Percentiles rank a stretch among this genome's conserved stretches.
Conservation (phyloP, 345 rosid species). For the Draba incana region DNA sequence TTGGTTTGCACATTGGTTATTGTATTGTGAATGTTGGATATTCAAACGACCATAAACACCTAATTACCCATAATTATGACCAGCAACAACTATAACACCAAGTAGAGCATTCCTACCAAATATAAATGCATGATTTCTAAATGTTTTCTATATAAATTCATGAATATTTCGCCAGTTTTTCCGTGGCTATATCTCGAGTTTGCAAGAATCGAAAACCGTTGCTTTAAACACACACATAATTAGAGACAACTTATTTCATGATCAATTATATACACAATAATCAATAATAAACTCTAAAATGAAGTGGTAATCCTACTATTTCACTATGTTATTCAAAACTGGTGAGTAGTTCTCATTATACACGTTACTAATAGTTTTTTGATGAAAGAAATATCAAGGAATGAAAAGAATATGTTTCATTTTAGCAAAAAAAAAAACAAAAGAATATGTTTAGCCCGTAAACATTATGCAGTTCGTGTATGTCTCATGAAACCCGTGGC, state of each 20-base stretch:
- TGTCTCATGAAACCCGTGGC: too few relatives aligned
- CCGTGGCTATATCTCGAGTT: neutral
- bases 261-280: neutral
- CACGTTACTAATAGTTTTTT: neutral
- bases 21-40: conserved; percentile 14
- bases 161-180: conserved; percentile 2
- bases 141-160: neutral
- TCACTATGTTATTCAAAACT: neutral
- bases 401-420: neutral
- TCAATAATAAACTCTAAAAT: neutral
- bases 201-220: neutral
- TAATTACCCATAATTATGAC: conserved; percentile 34
- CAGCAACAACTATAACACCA: conserved; percentile 19
- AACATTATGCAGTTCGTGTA: too few relatives aligned
- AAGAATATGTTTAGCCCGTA: neutral
- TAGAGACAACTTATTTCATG: neutral
- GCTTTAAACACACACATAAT: neutral
- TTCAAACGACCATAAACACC: conserved; percentile 15
- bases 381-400: conserved; percentile 10
- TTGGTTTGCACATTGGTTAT: conserved; percentile 3
- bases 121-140: neutral
- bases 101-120: neutral
- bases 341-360: neutral
- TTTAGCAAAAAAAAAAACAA: too few relatives aligned
- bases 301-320: neutral